phyloP scores from a whole-genome alignment of 768 basidiomycete genomes.

The Leccinum boreale region DNA sequence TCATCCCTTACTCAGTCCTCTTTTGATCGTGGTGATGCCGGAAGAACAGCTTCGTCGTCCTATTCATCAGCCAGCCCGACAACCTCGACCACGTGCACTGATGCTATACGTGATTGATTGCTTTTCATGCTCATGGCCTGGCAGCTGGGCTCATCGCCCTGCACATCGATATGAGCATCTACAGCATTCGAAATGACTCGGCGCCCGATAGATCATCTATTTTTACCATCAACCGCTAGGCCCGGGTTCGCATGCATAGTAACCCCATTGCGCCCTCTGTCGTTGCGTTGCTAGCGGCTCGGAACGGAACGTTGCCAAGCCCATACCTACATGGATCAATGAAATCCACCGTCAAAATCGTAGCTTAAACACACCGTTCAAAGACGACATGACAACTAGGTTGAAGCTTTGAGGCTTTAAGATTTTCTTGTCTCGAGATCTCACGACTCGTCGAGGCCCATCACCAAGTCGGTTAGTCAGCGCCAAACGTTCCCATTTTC shows the following conservation, averaged over 20 bases:
- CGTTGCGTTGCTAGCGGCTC: not conserved
- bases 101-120: not conserved
- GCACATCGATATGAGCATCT: not conserved
- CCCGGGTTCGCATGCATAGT: not conserved
- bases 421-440: not conserved
- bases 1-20: not conserved
- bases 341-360: too few relatives aligned
- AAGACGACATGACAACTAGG: not conserved
- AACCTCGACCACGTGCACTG: not conserved
- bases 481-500: not conserved
- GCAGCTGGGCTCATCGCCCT: not conserved
- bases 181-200: not conserved
- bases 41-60: not conserved
- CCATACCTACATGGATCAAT: too few relatives aligned
- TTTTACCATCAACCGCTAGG: not conserved
- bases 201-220: not conserved
- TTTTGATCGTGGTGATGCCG: slow-evolving; percentile 5
- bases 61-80: not conserved
- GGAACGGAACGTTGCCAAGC: too few relatives aligned
- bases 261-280: not conserved
- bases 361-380: not conserved
- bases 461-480: not conserved
- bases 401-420: not conserved
- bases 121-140: not conserved
- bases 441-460: not conserved